Evolutionary conservation across 78 protist genomes (phyloP), one percentile per base, ranked within the genome.

Genomic region (Paratrimastix pyriformis): DNA sequence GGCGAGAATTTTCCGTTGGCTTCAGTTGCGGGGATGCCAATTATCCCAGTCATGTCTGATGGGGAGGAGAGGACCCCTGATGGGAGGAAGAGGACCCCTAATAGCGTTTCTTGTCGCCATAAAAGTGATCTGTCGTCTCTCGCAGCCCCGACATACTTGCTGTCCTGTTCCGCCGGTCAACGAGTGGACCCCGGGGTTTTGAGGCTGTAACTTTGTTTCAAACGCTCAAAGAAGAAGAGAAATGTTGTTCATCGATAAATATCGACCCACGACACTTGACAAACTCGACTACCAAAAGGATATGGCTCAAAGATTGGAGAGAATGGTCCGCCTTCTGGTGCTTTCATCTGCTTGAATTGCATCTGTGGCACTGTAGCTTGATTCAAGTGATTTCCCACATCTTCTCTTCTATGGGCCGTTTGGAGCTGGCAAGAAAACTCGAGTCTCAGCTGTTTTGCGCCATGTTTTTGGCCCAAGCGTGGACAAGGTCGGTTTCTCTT

Each of bases 361-460:
- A n/a, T n/a, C n/a, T n/a, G n/a, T n/a, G n/a, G n/a, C n/a, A n/a
- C n/a, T n/a, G n/a, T n/a, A n/a, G n/a, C n/a, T n/a, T n/a, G n/a
- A n/a, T n/a, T n/a, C 3, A 9, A 84, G 84, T 18, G 95, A 97
- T 69, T 76, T 94, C 29, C 98, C 99, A 1, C 99, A 97, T 72
- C 30, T 94, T 48, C 72, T 97, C 24, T 57, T 97, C 40, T 90
- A 90, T 77, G 99, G 99, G 1, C 99, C 98, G 13, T 32, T 87
- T 0, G 99, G 99, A 44, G 92, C 97, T 1, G 99, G 99, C 11
- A 93, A 92, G 84, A 90, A 91, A 69, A 96, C 99, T 24, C 76
- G 93, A 29, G 75, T 93, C 21, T 70, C 86, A 83, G 89, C 90
- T 32, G 65, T 92, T 3, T 80, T 97, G 2, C 80, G 91, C 9